Evolutionary conservation across 2,329 filamentous ascomycete genomes (phyloP), one percentile per base, ranked within the genome.

Genomic region (Parastagonospora nodorum): DNA sequence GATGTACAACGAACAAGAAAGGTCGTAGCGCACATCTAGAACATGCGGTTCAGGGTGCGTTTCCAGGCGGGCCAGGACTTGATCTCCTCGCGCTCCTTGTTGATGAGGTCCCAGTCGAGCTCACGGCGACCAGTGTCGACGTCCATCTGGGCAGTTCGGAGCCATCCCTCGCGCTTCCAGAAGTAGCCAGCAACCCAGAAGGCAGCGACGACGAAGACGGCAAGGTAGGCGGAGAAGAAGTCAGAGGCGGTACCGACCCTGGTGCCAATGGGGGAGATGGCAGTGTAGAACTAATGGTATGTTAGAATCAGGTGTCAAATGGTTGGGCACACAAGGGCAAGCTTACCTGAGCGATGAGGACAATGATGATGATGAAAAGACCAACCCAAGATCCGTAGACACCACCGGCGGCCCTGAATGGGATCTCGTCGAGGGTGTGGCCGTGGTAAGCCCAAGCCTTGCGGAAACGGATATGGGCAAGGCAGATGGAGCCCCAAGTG

Each of bases 381-480:
- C 75, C 73, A 19, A 77, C 24, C 58, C 68, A 77, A 5, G 74
- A 76, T 48, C 76, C 76, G 38, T 55, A 67, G 12, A 77, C 62
- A 45, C 76, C 76, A 50, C 71, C 70, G 27, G 64, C 58, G 37
- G 76, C 75, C 50, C 65, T 72, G 74, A 74, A 78, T 2, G 76
- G 75, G 16, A 78, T 69, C 63, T 78, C 76, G 41, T 77, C 75
- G n/a, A 77, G 42, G 12, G 69, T 71, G 56, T 73, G 71, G 35
- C 71, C 72, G 42, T 73, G 69, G 50, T 68, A 66, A 35, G 60
- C 61, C 73, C 73, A 75, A 16, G 70, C 73, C 53, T 77, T 77
- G 57, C 92, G 90, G 82, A 97, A 97, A 48, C 92, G 90, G 68
- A 97, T 95, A 74, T 97, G 92, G 19, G 88, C 84, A n/a, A 95